A percentile compares a stretch with the other conserved stretches of the same genome.
These are phyloP conservation scores for Lichtheimia ramosa DNA, from an alignment of 371 early-diverging fungal species.

Conservation along the genomic window DNA sequence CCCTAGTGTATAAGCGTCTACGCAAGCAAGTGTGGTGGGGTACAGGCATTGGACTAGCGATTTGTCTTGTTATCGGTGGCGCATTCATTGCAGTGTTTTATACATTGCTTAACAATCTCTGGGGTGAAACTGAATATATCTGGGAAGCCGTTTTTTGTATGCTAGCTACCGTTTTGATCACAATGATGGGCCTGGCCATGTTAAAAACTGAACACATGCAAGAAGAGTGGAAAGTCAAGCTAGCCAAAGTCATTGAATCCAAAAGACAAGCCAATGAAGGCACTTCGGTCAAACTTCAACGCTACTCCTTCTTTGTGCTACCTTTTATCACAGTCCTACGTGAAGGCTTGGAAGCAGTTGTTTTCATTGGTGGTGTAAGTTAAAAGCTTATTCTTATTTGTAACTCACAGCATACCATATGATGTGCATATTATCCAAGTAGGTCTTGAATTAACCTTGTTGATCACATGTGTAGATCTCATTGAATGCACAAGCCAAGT, in stretches of 20 bases:
- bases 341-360: slow-evolving; percentile 82
- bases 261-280: slow-evolving; percentile 1
- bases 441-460: slow-evolving; percentile 14
- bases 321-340: slow-evolving; percentile 81
- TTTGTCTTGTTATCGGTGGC: slow-evolving; percentile 70
- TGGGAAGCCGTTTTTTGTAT: slow-evolving; percentile 82
- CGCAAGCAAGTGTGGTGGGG: slow-evolving; percentile 70
- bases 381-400: slow-evolving; percentile 14
- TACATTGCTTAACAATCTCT: slow-evolving; percentile 40
- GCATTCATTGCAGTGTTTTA: slow-evolving; percentile 74
- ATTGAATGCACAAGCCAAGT: slow-evolving; percentile 58
- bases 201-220: slow-evolving; percentile 71
- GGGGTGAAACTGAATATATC: slow-evolving; percentile 70
- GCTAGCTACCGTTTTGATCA: slow-evolving; percentile 68
- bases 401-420: too few species aligned
- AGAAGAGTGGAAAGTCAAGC: slow-evolving; percentile 69
- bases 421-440: too few species aligned
- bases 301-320: slow-evolving; percentile 69
- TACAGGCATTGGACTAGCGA: slow-evolving; percentile 52
- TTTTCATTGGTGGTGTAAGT: slow-evolving; percentile 84
- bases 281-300: slow-evolving; percentile 26
- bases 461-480: slow-evolving; percentile 66
- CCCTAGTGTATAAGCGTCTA: slow-evolving; percentile 48
- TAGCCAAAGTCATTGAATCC: slow-evolving; percentile 51
- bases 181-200: slow-evolving; percentile 77